Evolutionary conservation across 2,329 filamentous ascomycete genomes (phyloP), one percentile per base, ranked within the genome.

Genomic region (Fusarium aywerte): DNA sequence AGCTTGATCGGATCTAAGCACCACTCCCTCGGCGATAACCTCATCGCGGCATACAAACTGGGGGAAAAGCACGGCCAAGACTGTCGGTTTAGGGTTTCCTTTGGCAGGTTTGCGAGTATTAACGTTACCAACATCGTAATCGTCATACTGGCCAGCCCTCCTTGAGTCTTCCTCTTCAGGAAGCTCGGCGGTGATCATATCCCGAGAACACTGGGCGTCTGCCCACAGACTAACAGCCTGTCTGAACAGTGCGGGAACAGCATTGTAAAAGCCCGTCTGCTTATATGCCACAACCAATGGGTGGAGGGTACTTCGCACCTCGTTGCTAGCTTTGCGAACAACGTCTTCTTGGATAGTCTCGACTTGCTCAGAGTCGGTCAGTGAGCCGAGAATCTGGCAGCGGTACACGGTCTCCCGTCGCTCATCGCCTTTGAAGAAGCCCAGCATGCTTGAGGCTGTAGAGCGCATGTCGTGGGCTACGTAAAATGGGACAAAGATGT

Each of bases 401-500:
- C 74, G 70, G 31, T 75, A 76, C 2, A 75, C 52, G 9, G 70
- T 65, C 7, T 72, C 68, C 13, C 71, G 68, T 3, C 68, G 59
- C 20, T 70, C 68, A 7, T 75, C 72, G 0, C 72, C 72, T 13
- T 62, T 64, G 23, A 76, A 71, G 21, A 76, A 65, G 21, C 57
- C 11, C 0, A 76, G 66, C 18, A 76, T 66, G 16, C 60, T 51
- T 0, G 65, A 62, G 1, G 73, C 71, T 2, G 70, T 48, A 2
- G 43, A 33, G 3, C 68, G 66, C 31, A 52, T 32, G 3, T 68
- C 65, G 1, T 44, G 59, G 0, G 69, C 53, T 4, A 76, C 58
- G 44, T 76, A 75, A n/a, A 76, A 74, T 3, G 74, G 73, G 8
- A 70, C 65, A 44, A 76, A 76, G n/a, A 76, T 68, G 39, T 74